These are phyloP conservation scores for Straminergon stramineum DNA, from an alignment of 225 moss, liverwort and hornwort species.

Conservation along the genomic window DNA sequence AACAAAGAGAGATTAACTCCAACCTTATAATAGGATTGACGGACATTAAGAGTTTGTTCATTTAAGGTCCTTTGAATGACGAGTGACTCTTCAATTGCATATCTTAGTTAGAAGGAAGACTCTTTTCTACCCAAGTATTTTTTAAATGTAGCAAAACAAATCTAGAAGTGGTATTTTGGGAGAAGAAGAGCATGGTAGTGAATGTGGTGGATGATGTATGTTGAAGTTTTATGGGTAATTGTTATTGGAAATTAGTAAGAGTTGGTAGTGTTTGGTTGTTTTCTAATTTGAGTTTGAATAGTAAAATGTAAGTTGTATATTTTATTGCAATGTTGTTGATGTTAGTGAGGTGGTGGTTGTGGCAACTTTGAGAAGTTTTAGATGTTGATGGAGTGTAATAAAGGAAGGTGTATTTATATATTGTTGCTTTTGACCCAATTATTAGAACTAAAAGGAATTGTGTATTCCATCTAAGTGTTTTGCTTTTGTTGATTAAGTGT, in stretches of 20 bases:
- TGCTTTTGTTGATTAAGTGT: not conserved
- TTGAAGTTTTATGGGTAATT: not conserved
- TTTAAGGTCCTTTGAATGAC: not conserved
- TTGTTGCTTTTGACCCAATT: fast-evolving
- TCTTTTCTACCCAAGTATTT: not conserved
- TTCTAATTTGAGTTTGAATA: not conserved
- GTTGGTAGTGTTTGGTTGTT: not conserved
- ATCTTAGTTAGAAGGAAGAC: not conserved
- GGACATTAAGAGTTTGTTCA: not conserved
- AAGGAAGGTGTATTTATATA: too few relatives aligned
- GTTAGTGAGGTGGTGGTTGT: not conserved
- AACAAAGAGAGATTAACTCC: too few relatives aligned
- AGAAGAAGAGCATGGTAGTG: too few relatives aligned
- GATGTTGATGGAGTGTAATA: not conserved
- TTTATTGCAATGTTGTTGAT: not conserved
- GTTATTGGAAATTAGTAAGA: not conserved
- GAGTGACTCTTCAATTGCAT: not conserved
- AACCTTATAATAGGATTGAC: fast-evolving
- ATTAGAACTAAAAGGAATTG: not conserved
- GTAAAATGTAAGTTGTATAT: not conserved
- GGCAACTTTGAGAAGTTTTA: fast-evolving
- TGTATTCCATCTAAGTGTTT: not conserved
- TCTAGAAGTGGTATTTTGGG: too few relatives aligned
- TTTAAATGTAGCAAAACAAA: too few relatives aligned
- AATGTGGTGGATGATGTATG: not conserved